phyloP scores from a whole-genome alignment of 129 eudicot species.

The Helichrysum umbraculigerum region DNA sequence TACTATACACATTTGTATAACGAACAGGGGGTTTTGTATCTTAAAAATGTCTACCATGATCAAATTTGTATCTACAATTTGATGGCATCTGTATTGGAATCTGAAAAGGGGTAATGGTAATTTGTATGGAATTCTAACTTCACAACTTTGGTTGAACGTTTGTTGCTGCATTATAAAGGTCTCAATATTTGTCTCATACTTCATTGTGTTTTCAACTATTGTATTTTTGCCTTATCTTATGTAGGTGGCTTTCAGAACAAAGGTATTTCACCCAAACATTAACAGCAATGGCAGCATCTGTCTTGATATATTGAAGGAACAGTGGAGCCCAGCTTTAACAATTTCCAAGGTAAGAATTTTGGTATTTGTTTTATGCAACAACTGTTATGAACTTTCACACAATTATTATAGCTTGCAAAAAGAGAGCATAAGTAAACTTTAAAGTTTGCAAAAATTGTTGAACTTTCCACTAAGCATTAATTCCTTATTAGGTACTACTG shows the following conservation, averaged over 20 bases:
- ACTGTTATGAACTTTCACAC: not conserved
- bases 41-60: not conserved
- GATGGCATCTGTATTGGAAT: not conserved
- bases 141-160: not conserved
- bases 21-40: not conserved
- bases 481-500: constrained; percentile 40
- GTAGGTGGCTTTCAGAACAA: constrained; percentile 68
- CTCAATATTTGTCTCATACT: not conserved
- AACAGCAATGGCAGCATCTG: constrained; percentile 67
- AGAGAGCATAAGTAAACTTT: not conserved
- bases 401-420: not conserved
- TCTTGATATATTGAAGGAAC: constrained; percentile 70
- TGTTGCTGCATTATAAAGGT: not conserved
- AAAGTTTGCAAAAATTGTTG: not conserved
- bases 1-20: not conserved
- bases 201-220: not conserved
- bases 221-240: constrained; percentile 1
- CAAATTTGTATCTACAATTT: not conserved
- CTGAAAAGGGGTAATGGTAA: not conserved
- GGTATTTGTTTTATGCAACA: not conserved
- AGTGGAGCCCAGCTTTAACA: constrained; percentile 70
- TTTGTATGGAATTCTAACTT: not conserved
- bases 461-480: not conserved
- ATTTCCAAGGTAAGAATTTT: constrained; percentile 48
- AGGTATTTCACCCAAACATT: constrained; percentile 62